These are phyloP conservation scores for Heterobasidion parviporum DNA, from an alignment of 1,284 basidiomycete species.

Conservation along the genomic window DNA sequence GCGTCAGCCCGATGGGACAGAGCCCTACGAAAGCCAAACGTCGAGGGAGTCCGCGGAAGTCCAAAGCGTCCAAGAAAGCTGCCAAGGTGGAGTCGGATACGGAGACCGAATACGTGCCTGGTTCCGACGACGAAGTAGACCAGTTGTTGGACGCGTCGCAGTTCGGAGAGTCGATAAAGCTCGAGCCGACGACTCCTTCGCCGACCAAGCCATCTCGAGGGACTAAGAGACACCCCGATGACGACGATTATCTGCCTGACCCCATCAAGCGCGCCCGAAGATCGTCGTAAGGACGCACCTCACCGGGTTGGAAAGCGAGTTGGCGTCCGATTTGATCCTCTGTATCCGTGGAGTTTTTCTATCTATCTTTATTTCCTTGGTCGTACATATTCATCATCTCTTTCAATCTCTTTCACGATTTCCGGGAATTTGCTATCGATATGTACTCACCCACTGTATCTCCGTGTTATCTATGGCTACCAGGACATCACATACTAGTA, in stretches of 20 bases:
- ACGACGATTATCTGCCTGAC: not conserved
- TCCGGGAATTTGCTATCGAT: too few relatives aligned
- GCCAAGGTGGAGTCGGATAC: slow-evolving; percentile 3
- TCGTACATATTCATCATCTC: not conserved
- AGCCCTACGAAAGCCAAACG: slow-evolving; percentile 10
- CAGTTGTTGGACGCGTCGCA: slow-evolving; percentile 6
- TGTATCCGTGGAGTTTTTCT: not conserved
- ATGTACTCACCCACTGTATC: too few relatives aligned
- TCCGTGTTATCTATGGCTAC: too few relatives aligned
- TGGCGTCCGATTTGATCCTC: too few relatives aligned
- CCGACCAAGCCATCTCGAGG: too few relatives aligned
- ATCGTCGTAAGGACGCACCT: not conserved
- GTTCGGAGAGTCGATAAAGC: not conserved
- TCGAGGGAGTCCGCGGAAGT: slow-evolving; percentile 4
- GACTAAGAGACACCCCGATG: not conserved
- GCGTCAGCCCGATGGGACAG: slow-evolving; percentile 31
- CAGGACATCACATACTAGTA: too few relatives aligned
- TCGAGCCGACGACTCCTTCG: not conserved
- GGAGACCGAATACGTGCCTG: slow-evolving; percentile 3
- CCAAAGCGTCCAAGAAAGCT: not conserved
- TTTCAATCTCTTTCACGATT: not conserved
- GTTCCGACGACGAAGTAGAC: slow-evolving; percentile 11
- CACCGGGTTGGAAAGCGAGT: too few relatives aligned
- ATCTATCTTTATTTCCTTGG: not conserved
- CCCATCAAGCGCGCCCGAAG: not conserved